Percentiles rank a stretch among this genome's conserved stretches.
Conservation (phyloP, 1,284 basidiomycete genomes). For the Moesziomyces globuligerus region DNA sequence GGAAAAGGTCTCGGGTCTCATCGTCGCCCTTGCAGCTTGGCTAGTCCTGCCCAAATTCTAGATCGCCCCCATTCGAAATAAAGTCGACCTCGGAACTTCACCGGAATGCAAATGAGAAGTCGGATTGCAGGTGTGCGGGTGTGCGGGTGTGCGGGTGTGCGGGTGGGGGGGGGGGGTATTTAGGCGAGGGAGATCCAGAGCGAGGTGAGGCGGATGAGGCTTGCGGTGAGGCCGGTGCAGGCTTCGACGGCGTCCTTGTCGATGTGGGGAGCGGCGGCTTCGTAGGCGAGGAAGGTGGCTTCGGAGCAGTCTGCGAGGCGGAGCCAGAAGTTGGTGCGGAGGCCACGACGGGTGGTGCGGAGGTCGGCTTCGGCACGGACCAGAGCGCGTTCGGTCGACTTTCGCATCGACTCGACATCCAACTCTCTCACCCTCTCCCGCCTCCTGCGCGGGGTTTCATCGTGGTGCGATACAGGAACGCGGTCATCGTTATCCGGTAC, state of each 20-base stretch:
- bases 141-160: no score
- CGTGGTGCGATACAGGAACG: no score
- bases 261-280: constrained; percentile 38
- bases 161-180: no score
- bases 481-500: constrained; percentile 21
- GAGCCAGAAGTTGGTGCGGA: constrained; percentile 29
- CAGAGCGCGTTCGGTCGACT: constrained; percentile 30
- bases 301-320: constrained; percentile 42
- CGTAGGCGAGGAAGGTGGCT: constrained; percentile 39
- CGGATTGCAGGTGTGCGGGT: no score
- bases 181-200: constrained; percentile 24
- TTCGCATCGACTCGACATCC: constrained; percentile 8
- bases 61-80: background rate
- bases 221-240: constrained; percentile 38
- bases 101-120: no score
- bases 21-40: constrained; percentile 56
- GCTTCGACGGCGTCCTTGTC: constrained; percentile 53
- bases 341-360: constrained; percentile 3
- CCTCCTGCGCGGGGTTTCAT: background rate
- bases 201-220: constrained; percentile 29
- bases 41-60: constrained; percentile 50
- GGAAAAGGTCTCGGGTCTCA: constrained; percentile 85
- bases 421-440: background rate
- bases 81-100: no score
- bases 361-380: constrained; percentile 39